Evolutionary conservation across 768 basidiomycete genomes (phyloP), one percentile per base, ranked within the genome.

Genomic region (Trametes punicea): DNA sequence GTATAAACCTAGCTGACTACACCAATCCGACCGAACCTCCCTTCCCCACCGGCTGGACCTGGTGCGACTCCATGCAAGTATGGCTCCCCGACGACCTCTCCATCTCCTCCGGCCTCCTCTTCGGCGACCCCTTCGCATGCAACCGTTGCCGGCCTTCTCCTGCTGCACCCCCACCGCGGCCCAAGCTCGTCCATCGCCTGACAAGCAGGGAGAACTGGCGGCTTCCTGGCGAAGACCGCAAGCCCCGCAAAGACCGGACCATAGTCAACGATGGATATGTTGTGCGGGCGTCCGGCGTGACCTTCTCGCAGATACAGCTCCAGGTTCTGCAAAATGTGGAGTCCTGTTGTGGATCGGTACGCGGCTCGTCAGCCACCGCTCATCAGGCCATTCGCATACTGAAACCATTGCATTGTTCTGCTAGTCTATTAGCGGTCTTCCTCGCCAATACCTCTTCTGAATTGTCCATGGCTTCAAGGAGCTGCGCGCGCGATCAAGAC

Each of bases 51-150:
- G 47, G 47, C 40, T 56, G 55, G 55, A 29, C 47, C 46, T 56
- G 55, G 55, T 56, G 47, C 40, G 55, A 56, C 10, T 44, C 46
- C 18, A 56, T 56, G 55, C 29, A 34, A n/a, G 55, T 56, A 39
- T 56, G 55, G 55, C 46, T 56, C 6, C 55, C 55, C 46, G 40
- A 40, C 27, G 40, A 40, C n/a, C 38, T 56, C 40, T 4, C 20
- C 34, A 2, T 48, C 26, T 36, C 55, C 47, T 56, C 51, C 23
- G 42, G 51, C 10, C 23, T 53, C 42, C 31, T 53, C 33, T 38
- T 53, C 51, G 33, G 27, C 51, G 27, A 34, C 51, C 13, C 21
- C 16, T 40, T 45, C 21, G n/a, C 51, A 21, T 53, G 51, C 42
- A 34, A 29, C 42, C 21, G 42, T 42, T 45, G 51, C 20, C 51